A percentile compares a stretch with the other conserved stretches of the same genome.
Evolutionary conservation across 2,329 filamentous ascomycete genomes (phyloP).

Genomic region (Penicillium freii): DNA sequence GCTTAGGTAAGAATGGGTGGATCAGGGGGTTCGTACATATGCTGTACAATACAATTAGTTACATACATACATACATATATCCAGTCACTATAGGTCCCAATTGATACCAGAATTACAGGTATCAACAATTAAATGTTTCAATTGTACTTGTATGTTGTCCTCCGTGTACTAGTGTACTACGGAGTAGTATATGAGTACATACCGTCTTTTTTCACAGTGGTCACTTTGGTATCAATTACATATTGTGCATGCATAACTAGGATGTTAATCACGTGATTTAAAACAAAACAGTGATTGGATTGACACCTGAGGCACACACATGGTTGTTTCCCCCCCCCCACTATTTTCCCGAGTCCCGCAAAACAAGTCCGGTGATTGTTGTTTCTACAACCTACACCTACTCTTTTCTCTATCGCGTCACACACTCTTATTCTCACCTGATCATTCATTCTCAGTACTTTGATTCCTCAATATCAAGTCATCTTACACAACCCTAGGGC

Average conservation of each 20-base stretch:
- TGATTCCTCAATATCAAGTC: not conserved
- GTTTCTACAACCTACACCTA: conserved; percentile 2
- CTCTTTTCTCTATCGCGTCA: conserved; percentile 3
- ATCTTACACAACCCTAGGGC: not conserved
- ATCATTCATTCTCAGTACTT: not conserved
- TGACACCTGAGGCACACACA: conserved; percentile 15
- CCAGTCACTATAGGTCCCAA: too few relatives aligned
- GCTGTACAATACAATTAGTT: too few relatives aligned
- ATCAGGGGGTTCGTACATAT: too few relatives aligned
- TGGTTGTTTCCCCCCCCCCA: conserved; percentile 3
- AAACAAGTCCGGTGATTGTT: conserved; percentile 18
- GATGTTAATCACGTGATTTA: not conserved
- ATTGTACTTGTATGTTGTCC: too few relatives aligned
- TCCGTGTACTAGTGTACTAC: too few relatives aligned
- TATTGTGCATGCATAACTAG: too few relatives aligned
- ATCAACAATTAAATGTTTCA: too few relatives aligned
- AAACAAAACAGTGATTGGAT: not conserved
- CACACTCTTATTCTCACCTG: not conserved
- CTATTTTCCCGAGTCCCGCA: conserved; percentile 23
- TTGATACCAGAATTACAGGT: not conserved
- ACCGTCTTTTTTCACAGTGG: too few relatives aligned
- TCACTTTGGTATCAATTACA: too few relatives aligned
- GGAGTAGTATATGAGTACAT: too few relatives aligned
- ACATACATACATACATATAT: too few relatives aligned
- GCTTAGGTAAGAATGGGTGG: conserved; percentile 4